Conservation (phyloP, 352 stramenopile species). For the Aphanomyces invadans region DNA sequence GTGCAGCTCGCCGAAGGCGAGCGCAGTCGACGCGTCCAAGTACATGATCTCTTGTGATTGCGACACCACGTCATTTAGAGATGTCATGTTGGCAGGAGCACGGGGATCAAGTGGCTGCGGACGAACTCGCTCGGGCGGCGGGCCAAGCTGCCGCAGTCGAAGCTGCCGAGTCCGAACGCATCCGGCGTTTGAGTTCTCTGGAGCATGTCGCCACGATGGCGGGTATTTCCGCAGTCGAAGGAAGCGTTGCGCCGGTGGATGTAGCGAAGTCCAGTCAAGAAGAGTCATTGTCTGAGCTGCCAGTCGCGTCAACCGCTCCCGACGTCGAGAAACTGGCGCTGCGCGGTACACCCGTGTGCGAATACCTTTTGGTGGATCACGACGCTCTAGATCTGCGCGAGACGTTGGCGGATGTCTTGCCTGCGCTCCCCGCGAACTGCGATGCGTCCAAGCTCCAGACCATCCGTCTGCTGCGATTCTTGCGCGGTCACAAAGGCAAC, state of each 20-base stretch:
- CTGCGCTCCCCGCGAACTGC: constrained; percentile 29
- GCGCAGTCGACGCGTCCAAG: neutral
- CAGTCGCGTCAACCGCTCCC: constrained; percentile 39
- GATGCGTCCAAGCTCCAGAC: constrained; percentile 49
- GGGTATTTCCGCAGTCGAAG: neutral
- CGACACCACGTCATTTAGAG: neutral
- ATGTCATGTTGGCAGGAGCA: neutral
- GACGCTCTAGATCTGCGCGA: constrained; percentile 52
- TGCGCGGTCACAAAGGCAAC: constrained; percentile 69
- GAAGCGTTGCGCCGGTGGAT: neutral
- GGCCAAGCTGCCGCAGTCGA: neutral
- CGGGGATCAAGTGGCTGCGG: neutral
- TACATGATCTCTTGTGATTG: neutral
- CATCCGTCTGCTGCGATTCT: constrained; percentile 56
- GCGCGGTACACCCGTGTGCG: constrained; percentile 45
- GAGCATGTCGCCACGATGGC: neutral
- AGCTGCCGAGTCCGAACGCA: constrained; percentile 47
- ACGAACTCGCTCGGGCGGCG: neutral
- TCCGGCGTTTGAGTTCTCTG: constrained; percentile 35
- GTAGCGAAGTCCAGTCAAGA: too few species aligned
- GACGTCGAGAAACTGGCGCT: constrained; percentile 56
- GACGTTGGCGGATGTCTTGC: constrained; percentile 58
- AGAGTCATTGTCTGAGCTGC: neutral
- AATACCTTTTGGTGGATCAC: too few species aligned
- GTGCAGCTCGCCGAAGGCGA: neutral